Conservation (phyloP, 2,329 filamentous ascomycete species). For the Arachnomyces sp. region DNA sequence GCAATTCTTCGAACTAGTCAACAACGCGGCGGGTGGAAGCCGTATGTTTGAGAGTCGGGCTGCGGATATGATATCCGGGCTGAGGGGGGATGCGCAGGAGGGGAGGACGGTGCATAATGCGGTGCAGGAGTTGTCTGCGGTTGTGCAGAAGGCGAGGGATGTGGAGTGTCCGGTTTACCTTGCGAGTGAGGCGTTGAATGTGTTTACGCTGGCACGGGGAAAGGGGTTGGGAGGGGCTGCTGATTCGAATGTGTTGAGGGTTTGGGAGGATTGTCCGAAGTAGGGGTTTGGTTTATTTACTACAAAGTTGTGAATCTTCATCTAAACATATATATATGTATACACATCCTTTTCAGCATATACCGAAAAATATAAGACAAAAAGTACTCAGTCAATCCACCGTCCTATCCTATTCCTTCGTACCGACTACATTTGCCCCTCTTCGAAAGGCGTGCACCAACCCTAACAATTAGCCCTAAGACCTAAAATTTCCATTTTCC, state of each 20-base stretch:
- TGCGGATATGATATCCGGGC: constrained; percentile 28
- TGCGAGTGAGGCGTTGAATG: constrained; percentile 29
- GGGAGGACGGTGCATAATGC: constrained; percentile 30
- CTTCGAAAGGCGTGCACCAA: too few species aligned
- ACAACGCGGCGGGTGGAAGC: constrained; percentile 40
- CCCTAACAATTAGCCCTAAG: too few species aligned
- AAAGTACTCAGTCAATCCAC: too few species aligned
- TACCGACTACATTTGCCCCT: too few species aligned
- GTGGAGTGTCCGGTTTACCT: constrained; percentile 31
- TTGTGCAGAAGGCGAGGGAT: constrained; percentile 35
- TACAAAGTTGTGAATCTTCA: too few species aligned
- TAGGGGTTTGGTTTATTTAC: too few species aligned
- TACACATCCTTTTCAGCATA: too few species aligned
- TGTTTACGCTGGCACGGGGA: constrained; percentile 25
- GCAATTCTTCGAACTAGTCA: constrained; percentile 40
- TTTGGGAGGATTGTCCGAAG: constrained; percentile 17
- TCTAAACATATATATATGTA: too few species aligned
- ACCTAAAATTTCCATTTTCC: too few species aligned
- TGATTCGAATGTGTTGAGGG: constrained; percentile 25
- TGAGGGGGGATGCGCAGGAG: constrained; percentile 17
- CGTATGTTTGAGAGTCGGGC: constrained; percentile 36
- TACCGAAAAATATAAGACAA: too few species aligned
- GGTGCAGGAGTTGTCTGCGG: constrained; percentile 30
- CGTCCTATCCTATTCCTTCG: background rate
- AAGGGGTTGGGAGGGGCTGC: constrained; percentile 23